Percentiles rank a stretch among this genome's conserved stretches.
Conservation (phyloP, 164 flowering plant species). For the Vitis vinifera region ASM3070453v1 NC_081815.1:2749001-2749500, state of each 20-base stretch:
- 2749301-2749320: conserved; percentile 95
- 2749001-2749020: conserved; percentile 6
- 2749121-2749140: conserved; percentile 61
- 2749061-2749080: conserved; percentile 78
- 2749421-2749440: conserved; percentile 39
- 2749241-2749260: conserved; percentile 89
- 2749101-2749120: conserved; percentile 68
- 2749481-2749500: background rate
- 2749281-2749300: conserved; percentile 91
- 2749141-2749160: conserved; percentile 88
- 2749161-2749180: conserved; percentile 74
- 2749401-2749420: conserved; percentile 57
- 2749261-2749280: conserved; percentile 93
- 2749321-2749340: conserved; percentile 67
- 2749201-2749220: conserved; percentile 81
- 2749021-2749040: conserved; percentile 58
- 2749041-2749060: conserved; percentile 66
- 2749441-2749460: background rate
- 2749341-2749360: conserved; percentile 57
- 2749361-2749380: conserved; percentile 46
- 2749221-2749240: conserved; percentile 81
- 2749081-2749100: conserved; percentile 93
- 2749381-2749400: conserved; percentile 72
- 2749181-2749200: conserved; percentile 76
- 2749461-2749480: too few species aligned